Conservation (phyloP, 129 eudicot genomes). For the Gnaphalium uliginosum region DNA sequence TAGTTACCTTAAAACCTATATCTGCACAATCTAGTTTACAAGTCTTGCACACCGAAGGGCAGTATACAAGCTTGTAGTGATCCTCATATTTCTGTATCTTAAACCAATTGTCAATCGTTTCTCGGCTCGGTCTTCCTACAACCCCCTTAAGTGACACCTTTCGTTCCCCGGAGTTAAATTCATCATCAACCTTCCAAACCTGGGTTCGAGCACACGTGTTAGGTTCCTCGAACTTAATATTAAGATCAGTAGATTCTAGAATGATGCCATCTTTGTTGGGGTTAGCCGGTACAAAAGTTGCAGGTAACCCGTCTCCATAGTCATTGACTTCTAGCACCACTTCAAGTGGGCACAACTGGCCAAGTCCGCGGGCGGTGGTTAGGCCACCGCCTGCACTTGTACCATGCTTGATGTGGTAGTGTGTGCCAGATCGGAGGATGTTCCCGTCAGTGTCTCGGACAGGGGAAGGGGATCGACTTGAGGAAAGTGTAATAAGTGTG, state of each 20-base stretch:
- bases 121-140: slow-evolving; percentile 47
- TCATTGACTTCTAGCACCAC: slow-evolving; percentile 45
- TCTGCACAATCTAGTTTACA: slow-evolving; percentile 31
- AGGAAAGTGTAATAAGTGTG: slow-evolving; percentile 22
- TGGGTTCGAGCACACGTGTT: background rate
- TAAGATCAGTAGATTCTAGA: slow-evolving; percentile 45
- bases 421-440: slow-evolving; percentile 31
- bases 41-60: slow-evolving; percentile 29
- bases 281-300: slow-evolving; percentile 39
- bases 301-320: slow-evolving; percentile 27
- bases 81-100: slow-evolving; percentile 45
- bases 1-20: slow-evolving; percentile 17
- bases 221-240: slow-evolving; percentile 30
- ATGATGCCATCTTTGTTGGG: slow-evolving; percentile 28
- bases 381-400: slow-evolving; percentile 52
- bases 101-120: slow-evolving; percentile 58
- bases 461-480: slow-evolving; percentile 29
- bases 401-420: slow-evolving; percentile 56
- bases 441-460: slow-evolving; percentile 48
- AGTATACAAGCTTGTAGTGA: slow-evolving; percentile 36
- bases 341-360: slow-evolving; percentile 36
- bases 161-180: slow-evolving; percentile 7
- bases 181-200: slow-evolving; percentile 42
- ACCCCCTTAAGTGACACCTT: slow-evolving; percentile 37
- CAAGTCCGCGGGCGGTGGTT: slow-evolving; percentile 11